Evolutionary conservation across 495 filamentous ascomycete genomes (phyloP).

Genomic region (Aspergillus coremiiformis): DNA sequence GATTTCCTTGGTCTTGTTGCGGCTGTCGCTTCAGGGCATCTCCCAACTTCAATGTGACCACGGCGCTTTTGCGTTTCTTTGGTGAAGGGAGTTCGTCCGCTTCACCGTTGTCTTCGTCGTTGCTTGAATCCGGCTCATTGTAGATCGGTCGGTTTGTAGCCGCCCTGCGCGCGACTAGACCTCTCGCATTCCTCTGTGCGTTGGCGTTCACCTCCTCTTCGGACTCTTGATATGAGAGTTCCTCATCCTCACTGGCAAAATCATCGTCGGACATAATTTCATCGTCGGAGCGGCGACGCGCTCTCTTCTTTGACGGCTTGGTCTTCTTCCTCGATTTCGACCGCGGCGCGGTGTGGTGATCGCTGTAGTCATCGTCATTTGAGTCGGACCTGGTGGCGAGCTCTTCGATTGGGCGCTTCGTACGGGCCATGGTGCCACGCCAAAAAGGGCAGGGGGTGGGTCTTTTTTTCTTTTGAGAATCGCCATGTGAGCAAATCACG

Average conservation of each 20-base stretch:
- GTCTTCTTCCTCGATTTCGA: conserved; percentile 37
- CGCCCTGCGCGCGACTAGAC: conserved; percentile 60
- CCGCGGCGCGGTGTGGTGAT: conserved; percentile 30
- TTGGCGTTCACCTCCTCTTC: conserved; percentile 59
- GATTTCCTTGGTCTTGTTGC: conserved; percentile 25
- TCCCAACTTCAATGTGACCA: conserved; percentile 41
- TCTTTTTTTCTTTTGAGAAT: conserved; percentile 14
- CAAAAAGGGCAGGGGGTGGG: conserved; percentile 3
- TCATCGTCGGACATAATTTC: conserved; percentile 64
- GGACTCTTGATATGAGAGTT: conserved; percentile 50
- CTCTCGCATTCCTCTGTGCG: conserved; percentile 56
- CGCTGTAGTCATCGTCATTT: conserved; percentile 70
- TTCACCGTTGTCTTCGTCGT: conserved; percentile 32
- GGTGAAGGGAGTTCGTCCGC: conserved; percentile 25
- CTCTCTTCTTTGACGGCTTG: conserved; percentile 42
- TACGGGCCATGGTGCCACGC: conserved; percentile 37
- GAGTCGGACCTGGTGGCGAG: conserved; percentile 80
- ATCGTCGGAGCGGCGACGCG: conserved; percentile 51
- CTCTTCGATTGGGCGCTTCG: conserved; percentile 65
- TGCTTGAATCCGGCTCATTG: conserved; percentile 19
- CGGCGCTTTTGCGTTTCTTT: conserved; percentile 29
- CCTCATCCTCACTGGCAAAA: conserved; percentile 51
- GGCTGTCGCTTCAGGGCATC: conserved; percentile 27
- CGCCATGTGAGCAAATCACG: conserved; percentile 8
- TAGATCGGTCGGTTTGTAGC: conserved; percentile 43